A percentile compares a stretch with the other conserved stretches of the same genome.
These are phyloP conservation scores for Ganoderma sinense DNA, from an alignment of 1,284 basidiomycete genomes.

Conservation along the genomic window DNA sequence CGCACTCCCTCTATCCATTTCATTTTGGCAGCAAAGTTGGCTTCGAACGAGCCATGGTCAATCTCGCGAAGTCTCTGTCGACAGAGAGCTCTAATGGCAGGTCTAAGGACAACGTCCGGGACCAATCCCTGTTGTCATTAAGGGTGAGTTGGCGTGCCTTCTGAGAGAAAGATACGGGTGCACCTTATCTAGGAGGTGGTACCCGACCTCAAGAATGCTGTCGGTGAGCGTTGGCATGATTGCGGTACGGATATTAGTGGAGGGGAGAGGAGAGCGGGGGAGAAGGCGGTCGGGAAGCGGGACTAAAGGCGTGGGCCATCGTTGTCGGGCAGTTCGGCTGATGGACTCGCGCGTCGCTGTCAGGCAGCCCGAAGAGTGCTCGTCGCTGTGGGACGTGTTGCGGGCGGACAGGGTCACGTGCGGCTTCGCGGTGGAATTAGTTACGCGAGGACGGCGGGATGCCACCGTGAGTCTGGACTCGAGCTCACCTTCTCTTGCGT, in stretches of 20 bases:
- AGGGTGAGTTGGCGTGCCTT: not conserved
- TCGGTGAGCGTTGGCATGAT: slow-evolving; percentile 23
- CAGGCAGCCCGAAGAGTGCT: slow-evolving; percentile 9
- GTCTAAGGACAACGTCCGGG: slow-evolving; percentile 70
- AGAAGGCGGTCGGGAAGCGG: not conserved
- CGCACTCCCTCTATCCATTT: slow-evolving; percentile 63
- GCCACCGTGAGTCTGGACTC: not conserved
- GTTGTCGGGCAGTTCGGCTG: slow-evolving; percentile 12
- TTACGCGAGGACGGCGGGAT: not conserved
- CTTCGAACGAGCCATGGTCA: slow-evolving; percentile 64
- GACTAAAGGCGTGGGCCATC: not conserved
- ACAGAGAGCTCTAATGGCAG: slow-evolving; percentile 65
- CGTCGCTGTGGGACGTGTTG: slow-evolving; percentile 23
- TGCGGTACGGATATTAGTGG: not conserved
- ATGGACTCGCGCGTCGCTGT: slow-evolving; percentile 12
- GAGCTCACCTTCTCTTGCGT: not conserved
- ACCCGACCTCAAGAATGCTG: slow-evolving; percentile 32
- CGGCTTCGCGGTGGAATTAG: slow-evolving; percentile 9
- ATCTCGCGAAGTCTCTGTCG: slow-evolving; percentile 70
- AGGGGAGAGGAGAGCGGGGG: not conserved
- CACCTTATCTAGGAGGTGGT: slow-evolving; percentile 40
- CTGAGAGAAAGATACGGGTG: not conserved
- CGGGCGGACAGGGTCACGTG: slow-evolving; percentile 23
- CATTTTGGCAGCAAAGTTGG: slow-evolving; percentile 76
- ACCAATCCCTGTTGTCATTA: slow-evolving; percentile 56